Evolutionary conservation across 148 eudicot species (phyloP).

Genomic region (Nyssa sinensis): DNA sequence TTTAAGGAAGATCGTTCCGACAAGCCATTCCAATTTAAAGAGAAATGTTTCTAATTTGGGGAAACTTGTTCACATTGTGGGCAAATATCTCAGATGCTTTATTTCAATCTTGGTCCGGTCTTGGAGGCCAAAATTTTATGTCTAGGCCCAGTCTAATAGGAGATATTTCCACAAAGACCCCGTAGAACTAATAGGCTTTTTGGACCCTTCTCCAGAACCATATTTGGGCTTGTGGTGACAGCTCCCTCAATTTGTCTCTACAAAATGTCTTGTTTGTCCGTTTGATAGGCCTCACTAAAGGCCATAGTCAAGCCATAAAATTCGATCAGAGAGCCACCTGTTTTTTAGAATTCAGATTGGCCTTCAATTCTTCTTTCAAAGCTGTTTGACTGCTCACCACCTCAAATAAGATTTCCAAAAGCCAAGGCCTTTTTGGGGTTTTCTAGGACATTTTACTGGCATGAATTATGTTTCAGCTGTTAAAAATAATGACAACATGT

Average conservation of each 20-base stretch:
- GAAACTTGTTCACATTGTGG: not conserved
- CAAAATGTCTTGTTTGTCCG: not conserved
- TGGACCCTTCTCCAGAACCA: not conserved
- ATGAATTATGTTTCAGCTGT: not conserved
- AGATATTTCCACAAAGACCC: too few species aligned
- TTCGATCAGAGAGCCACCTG: too few species aligned
- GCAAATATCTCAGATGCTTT: not conserved
- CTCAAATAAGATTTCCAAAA: too few species aligned
- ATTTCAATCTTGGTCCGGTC: not conserved
- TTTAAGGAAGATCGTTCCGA: not conserved
- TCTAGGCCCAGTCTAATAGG: not conserved
- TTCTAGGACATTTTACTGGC: not conserved
- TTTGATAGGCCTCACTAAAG: too few species aligned
- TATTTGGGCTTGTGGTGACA: not conserved
- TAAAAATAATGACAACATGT: not conserved
- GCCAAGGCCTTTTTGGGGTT: too few species aligned
- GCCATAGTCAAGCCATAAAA: too few species aligned
- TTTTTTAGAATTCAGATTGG: too few species aligned
- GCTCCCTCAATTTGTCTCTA: not conserved
- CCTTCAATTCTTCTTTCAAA: too few species aligned
- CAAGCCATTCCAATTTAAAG: not conserved
- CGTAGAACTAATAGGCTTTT: not conserved
- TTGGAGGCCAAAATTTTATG: too few species aligned
- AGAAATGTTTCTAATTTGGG: not conserved
- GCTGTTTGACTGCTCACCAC: too few species aligned